These are phyloP conservation scores for Tarenaya hassleriana DNA, from an alignment of 345 rosid genomes.

Conservation along the genomic window DNA sequence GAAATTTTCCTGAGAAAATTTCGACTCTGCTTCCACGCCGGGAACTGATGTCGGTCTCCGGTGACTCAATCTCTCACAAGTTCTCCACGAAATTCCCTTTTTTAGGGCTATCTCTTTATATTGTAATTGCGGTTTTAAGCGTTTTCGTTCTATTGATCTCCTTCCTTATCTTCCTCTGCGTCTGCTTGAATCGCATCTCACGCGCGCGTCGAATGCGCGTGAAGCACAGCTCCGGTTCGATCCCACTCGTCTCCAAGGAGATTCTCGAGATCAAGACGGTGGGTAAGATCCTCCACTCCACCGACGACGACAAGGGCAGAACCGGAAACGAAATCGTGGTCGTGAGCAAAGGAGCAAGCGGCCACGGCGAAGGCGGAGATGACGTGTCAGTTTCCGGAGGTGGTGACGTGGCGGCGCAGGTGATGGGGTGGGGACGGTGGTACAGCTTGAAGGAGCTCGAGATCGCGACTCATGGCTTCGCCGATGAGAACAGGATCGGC, in stretches of 20 bases:
- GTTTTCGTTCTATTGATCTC: slow-evolving; percentile 31
- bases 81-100: slow-evolving; percentile 38
- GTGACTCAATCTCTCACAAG: slow-evolving; percentile 29
- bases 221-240: slow-evolving; percentile 66
- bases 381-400: slow-evolving; percentile 37
- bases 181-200: slow-evolving; percentile 39
- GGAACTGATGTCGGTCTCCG: slow-evolving; percentile 50
- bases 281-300: slow-evolving; percentile 23
- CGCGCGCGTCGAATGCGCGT: slow-evolving; percentile 49
- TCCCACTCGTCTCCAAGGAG: slow-evolving; percentile 71
- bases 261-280: slow-evolving; percentile 55
- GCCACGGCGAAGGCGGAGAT: slow-evolving; percentile 27
- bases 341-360: slow-evolving; percentile 28
- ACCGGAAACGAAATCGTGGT: slow-evolving; percentile 28
- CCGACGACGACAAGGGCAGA: slow-evolving; percentile 26
- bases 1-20: slow-evolving; percentile 1
- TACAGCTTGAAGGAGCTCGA: slow-evolving; percentile 78
- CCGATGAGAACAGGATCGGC: slow-evolving; percentile 76
- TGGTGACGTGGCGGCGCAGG: slow-evolving; percentile 48
- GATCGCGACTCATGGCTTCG: slow-evolving; percentile 70
- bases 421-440: slow-evolving; percentile 92
- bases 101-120: slow-evolving; percentile 50
- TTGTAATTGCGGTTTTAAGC: slow-evolving; percentile 45
- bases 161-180: slow-evolving; percentile 48
- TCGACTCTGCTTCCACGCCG: slow-evolving; percentile 10